Evolutionary conservation across 371 early-diverging fungal genomes (phyloP), one percentile per base, ranked within the genome.

Genomic region (Mortierella sp.): DNA sequence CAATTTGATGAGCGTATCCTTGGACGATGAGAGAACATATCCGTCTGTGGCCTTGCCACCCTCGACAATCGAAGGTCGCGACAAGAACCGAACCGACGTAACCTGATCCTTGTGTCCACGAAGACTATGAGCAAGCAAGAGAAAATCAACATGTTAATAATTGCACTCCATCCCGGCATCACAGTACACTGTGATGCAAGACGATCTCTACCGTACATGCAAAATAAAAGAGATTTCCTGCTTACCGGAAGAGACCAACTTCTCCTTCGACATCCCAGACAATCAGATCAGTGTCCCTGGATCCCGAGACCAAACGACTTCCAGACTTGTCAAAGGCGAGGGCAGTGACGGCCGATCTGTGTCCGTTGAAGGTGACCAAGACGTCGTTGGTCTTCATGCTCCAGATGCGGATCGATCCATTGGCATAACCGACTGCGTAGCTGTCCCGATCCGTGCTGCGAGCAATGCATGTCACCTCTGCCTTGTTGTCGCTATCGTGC

Each of bases 261-360:
- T 98, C 98, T 26, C 93, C 94, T 34, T 97, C 92, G 14, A 97
- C 90, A 84, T 99, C 98, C 99, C 99, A 99, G 40, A 98, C 84
- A 77, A 99, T 94, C 34, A 99, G 77, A 82, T 98, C 96, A 2
- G 97, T 97, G 79, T 99, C 99, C 71, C 87, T 90, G 5, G 97
- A 93, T 37, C 98, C 99, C 0, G 97, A 97, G 0, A 94, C 97
- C 43, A 99, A 91, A 43, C 93, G 89, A 9, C 94, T 91, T 22
- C 97, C 97, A 41, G 89, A 81, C 24, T 86, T 76, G 65, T 98
- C 96, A 77, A 95, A 98, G 7, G 91, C 86, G 26, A 99, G 86
- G 14, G 96, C 91, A 43, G 97, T 92, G 14, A 99, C 95, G 13
- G 96, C 93, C 11, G 94, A 90, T 39, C 93, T 90, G 88, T 99